These are phyloP conservation scores for Fusarium sp. DNA, from an alignment of 2,329 filamentous ascomycete genomes.

Conservation along the genomic window DNA sequence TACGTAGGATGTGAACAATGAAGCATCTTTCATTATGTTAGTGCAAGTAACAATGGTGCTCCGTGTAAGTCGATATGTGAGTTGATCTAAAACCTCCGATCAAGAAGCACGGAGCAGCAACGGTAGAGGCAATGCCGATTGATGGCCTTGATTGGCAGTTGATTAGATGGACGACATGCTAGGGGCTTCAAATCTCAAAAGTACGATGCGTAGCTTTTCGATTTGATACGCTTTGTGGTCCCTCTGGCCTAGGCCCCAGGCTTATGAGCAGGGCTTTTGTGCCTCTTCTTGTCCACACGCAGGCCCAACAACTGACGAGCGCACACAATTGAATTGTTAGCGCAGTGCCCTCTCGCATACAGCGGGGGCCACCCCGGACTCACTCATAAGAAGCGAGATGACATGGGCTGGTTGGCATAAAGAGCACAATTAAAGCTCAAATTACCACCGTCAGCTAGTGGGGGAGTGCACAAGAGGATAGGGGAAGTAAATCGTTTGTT, in stretches of 20 bases:
- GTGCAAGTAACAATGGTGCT: slow-evolving; percentile 8
- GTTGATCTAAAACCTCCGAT: slow-evolving; percentile 2
- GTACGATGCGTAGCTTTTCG: slow-evolving; percentile 32
- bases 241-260: neutral
- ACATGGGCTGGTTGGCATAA: slow-evolving; percentile 42
- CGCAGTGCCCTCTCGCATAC: slow-evolving; percentile 26
- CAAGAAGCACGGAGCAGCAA: slow-evolving; percentile 39
- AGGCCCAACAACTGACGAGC: slow-evolving; percentile 17
- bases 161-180: slow-evolving; percentile 4
- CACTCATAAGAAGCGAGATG: slow-evolving; percentile 47
- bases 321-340: slow-evolving; percentile 22
- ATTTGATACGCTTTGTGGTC: slow-evolving; percentile 29
- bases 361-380: slow-evolving; percentile 41
- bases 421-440: slow-evolving; percentile 42
- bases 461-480: slow-evolving; percentile 33
- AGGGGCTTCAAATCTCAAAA: slow-evolving; percentile 21
- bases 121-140: slow-evolving; percentile 30
- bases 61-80: slow-evolving; percentile 35
- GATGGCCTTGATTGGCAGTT: slow-evolving; percentile 35
- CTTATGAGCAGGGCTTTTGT: slow-evolving; percentile 24
- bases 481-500: slow-evolving; percentile 39
- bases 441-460: slow-evolving; percentile 43
- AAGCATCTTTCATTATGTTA: neutral
- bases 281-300: slow-evolving; percentile 9
- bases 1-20: neutral